Base-by-base conservation (phyloP, 345 rosid genomes). In the Gossypium thurberi region DNA sequence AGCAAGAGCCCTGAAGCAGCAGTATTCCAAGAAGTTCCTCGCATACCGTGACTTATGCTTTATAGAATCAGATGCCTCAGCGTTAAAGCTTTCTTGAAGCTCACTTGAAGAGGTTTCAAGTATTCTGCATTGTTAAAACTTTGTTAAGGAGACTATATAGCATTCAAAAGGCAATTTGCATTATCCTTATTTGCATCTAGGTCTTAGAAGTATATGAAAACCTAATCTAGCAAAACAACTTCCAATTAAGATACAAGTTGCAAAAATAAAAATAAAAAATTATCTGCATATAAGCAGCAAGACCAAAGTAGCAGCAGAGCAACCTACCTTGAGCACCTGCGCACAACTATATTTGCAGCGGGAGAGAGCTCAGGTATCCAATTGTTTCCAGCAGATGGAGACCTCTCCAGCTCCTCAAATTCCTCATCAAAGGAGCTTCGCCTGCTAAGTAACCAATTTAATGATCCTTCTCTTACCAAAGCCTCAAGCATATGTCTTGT, bases 281-380 rank as follows among this genome's bases (percentile, higher is more conserved):
- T n/a, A 68, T 23, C 37, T 53, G 28, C 50, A 20, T 23, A 6
- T 6, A 65, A 44, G 59, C 18, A 60, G 61, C 75, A 65, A 52
- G 55, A 14, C 23, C 47, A 57, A 11, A 53, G 40, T 15, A 43
- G 50, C 2, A 14, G 13, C 14, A 75, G 28, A 13, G 62, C 50
- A n/a, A 80, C 98, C 84, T 88, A 95, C 99, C 90, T 91, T 26
- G 94, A 92, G 81, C 98, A 95, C 80, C 93, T 87, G 60, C 94
- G 96, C 48, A 93, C 96, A 67, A 95, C 80, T 8, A 91, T 75
- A 79, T 95, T 92, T 9, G 99, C 94, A 6, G 87, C 46, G 2
- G 99, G 88, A 75, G 99, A 92, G 60, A 95, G 93, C 85, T 91
- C 98, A 8, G 82, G 76, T 62, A 95, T 92, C 97, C 97, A 95